These are phyloP conservation scores for Dioscorea alata DNA, from an alignment of 106 monocot genomes.

Conservation along the genomic window DNA sequence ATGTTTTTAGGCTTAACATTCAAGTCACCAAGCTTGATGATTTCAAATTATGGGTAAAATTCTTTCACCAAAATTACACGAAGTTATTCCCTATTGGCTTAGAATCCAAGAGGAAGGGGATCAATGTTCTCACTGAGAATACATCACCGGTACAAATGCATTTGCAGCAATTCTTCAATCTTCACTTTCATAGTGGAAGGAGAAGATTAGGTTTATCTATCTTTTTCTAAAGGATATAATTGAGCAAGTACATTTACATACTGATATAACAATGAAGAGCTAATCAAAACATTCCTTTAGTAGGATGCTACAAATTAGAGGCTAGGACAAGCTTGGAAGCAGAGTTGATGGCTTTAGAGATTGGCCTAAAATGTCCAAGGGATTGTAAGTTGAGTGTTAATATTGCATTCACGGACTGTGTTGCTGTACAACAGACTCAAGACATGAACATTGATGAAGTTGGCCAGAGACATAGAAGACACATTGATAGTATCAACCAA, in stretches of 20 bases:
- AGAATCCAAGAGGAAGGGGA: conserved; percentile 15
- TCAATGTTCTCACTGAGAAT: conserved; percentile 31
- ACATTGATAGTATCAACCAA: too few species aligned
- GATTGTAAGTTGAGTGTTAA: too few species aligned
- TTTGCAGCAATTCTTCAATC: conserved; percentile 56
- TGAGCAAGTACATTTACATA: too few species aligned
- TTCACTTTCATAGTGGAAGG: conserved; percentile 62
- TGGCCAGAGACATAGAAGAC: too few species aligned
- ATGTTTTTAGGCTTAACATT: conserved; percentile 17
- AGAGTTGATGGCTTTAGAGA: too few species aligned
- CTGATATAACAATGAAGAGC: conserved; percentile 33
- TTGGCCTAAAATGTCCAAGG: too few species aligned
- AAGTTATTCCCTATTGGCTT: background rate
- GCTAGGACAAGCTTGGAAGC: conserved; percentile 55
- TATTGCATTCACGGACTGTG: too few species aligned
- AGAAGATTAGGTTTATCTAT: conserved; percentile 26
- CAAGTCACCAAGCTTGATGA: conserved; percentile 8
- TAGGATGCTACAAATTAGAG: too few species aligned
- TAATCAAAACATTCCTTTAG: too few species aligned
- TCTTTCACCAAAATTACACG: background rate
- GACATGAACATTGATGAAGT: too few species aligned
- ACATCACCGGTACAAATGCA: conserved; percentile 32
- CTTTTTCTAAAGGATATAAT: background rate
- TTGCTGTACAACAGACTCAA: too few species aligned
- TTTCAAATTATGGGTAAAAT: conserved; percentile 12